Conservation (phyloP, 2,329 filamentous ascomycete species). For the Neopestalotiopsis clavispora region DNA sequence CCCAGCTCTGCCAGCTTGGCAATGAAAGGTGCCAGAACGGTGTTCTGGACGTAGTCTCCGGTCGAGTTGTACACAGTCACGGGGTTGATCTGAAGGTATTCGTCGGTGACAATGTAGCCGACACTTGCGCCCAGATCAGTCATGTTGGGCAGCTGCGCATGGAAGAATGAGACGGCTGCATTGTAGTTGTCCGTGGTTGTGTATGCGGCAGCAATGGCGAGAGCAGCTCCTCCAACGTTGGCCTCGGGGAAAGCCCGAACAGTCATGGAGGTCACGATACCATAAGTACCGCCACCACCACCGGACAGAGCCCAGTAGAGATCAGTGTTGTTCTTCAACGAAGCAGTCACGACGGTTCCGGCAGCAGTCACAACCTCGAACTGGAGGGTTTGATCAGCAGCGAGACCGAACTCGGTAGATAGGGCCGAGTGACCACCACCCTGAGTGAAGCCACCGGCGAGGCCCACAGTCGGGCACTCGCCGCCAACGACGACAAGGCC, state of each 20-base stretch:
- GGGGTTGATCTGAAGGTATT: slow-evolving; percentile 27
- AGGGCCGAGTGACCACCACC: slow-evolving; percentile 64
- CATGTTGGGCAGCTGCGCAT: slow-evolving; percentile 31
- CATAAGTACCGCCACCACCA: slow-evolving; percentile 64
- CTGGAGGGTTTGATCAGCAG: slow-evolving; percentile 61
- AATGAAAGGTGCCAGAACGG: slow-evolving; percentile 32
- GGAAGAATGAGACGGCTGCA: slow-evolving; percentile 28
- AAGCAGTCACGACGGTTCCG: slow-evolving; percentile 53
- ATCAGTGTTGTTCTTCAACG: slow-evolving; percentile 52
- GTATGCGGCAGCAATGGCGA: slow-evolving; percentile 25
- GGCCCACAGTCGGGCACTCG: slow-evolving; percentile 24
- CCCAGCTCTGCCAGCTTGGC: slow-evolving; percentile 28
- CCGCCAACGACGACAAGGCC: slow-evolving; percentile 15
- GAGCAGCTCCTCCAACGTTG: slow-evolving; percentile 41
- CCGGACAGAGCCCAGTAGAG: slow-evolving; percentile 68
- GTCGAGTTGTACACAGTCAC: slow-evolving; percentile 35
- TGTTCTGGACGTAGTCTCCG: slow-evolving; percentile 29
- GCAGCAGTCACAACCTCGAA: slow-evolving; percentile 58
- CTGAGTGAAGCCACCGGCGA: slow-evolving; percentile 24
- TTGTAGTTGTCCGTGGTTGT: slow-evolving; percentile 27
- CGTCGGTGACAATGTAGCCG: slow-evolving; percentile 26
- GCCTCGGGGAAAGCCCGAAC: slow-evolving; percentile 52
- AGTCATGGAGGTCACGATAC: slow-evolving; percentile 59
- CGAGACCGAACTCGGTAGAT: slow-evolving; percentile 57
- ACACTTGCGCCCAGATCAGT: slow-evolving; percentile 30